These are phyloP conservation scores for Solanum appendiculatum DNA, from an alignment of 257 asterid species.

Conservation along the genomic window DNA sequence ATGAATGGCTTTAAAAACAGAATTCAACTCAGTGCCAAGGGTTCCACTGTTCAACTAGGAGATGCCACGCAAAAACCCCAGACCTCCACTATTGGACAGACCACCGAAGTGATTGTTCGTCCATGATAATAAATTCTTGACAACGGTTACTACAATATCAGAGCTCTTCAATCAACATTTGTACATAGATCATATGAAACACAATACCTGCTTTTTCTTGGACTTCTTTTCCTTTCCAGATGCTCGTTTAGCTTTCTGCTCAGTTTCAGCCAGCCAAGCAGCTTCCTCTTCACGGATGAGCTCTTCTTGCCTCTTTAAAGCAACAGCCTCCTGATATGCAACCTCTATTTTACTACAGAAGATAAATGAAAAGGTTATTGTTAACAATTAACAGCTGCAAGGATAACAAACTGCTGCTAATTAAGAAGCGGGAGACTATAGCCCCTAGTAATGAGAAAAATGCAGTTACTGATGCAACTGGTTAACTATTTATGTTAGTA, in stretches of 20 bases:
- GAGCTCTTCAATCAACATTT: conserved; percentile 39
- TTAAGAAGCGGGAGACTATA: neutral
- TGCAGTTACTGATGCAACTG: neutral
- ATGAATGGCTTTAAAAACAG: neutral
- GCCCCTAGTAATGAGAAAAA: neutral
- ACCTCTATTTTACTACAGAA: conserved; percentile 73
- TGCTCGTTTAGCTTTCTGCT: conserved; percentile 54
- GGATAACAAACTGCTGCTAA: neutral
- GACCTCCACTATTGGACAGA: neutral
- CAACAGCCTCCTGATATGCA: conserved; percentile 90
- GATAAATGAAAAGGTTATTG: neutral
- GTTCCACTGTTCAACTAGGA: neutral
- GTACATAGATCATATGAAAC: neutral
- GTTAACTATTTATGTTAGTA: neutral
- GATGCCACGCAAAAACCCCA: neutral
- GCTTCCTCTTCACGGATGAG: conserved; percentile 97
- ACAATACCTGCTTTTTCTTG: conserved; percentile 51
- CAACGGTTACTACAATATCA: neutral
- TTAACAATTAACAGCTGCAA: neutral
- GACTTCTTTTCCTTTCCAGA: conserved; percentile 70
- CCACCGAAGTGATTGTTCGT: neutral
- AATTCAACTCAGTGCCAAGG: neutral
- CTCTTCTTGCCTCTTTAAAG: conserved; percentile 90
- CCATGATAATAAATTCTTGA: neutral
- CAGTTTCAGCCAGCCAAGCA: conserved; percentile 70